Evolutionary conservation across 2,329 filamentous ascomycete genomes (phyloP), one percentile per base, ranked within the genome.

Genomic region (Diaporthe eres): DNA sequence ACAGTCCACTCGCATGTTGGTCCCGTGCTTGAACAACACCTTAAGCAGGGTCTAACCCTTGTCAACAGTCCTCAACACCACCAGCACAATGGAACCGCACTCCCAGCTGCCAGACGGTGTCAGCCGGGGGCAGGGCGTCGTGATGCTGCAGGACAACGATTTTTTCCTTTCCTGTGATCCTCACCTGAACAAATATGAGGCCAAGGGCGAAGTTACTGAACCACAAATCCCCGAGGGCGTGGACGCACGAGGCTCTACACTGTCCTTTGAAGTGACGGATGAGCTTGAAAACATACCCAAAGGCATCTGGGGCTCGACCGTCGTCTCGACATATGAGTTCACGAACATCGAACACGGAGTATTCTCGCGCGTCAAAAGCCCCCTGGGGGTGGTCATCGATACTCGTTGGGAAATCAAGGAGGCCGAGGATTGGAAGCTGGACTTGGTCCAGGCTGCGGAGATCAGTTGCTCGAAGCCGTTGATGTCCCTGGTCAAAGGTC

Each of bases 251-350:
- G 61, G 78, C 9, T 75, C 76, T 25, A 78, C 81, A 12, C 79
- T 79, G 31, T 78, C 80, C 5, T 79, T 81, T 58, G 78, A 82
- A 2, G 77, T 79, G 25, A 79, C 80, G 53, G 53, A 81, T 53
- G 76, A 82, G 2, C 77, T 79, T 19, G 80, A 80, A 25, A 80
- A 76, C 53, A 81, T 83, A 19, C 82, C 85, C 2, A 78, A 81
- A 15, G 81, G 89, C 3, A 84, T 91, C 44, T 91, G 88, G 88
- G 88, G 89, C 79, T 87, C 85, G 67, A 86, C 88, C 65, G 87
- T 91, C 12, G 85, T 88, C 71, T 90, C 88, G 83, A 86, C 81
- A 7, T 89, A 89, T 79, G 89, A 91, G 82, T 88, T 91, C 77
- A 86, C 88, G n/a, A 82, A 89, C 77, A 82, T 87, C 34, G 82